Percentiles rank a stretch among this genome's conserved stretches.
Conservation (phyloP, 345 rosid genomes). For the Geranium rotundifolium region DNA sequence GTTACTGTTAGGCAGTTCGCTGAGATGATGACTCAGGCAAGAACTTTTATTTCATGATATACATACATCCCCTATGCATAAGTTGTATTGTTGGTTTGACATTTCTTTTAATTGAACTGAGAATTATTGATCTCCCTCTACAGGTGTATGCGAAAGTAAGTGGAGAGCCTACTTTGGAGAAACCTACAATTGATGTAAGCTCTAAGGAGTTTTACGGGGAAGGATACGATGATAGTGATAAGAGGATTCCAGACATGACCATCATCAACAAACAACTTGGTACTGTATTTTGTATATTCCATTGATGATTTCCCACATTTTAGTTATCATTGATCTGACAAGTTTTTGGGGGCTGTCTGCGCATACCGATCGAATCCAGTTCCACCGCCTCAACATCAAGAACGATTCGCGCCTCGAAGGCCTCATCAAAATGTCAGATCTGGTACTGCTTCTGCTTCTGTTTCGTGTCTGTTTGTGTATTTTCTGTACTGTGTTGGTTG, state of each 20-base stretch:
- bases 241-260: slow-evolving; percentile 98
- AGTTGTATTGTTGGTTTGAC: neutral
- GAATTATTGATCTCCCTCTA: neutral
- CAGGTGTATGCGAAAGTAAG: slow-evolving; percentile 76
- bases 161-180: slow-evolving; percentile 48
- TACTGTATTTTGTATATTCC: slow-evolving; percentile 14
- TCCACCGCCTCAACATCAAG: slow-evolving; percentile 92
- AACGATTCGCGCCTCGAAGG: too few species aligned
- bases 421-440: too few species aligned
- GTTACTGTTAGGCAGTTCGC: slow-evolving; percentile 93
- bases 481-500: too few species aligned
- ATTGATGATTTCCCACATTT: slow-evolving; percentile 59
- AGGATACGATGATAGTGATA: slow-evolving; percentile 94
- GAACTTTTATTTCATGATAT: slow-evolving; percentile 1
- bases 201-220: slow-evolving; percentile 87
- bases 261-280: slow-evolving; percentile 84
- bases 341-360: slow-evolving; percentile 42
- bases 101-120: neutral
- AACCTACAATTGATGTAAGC: slow-evolving; percentile 71
- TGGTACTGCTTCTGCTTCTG: too few species aligned
- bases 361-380: slow-evolving; percentile 69
- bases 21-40: slow-evolving; percentile 93
- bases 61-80: neutral
- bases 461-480: too few species aligned
- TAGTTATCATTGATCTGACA: too few species aligned